Conservation (phyloP, 1,139 yeast genomes). For the Wickerhamiella pararugosa region DNA sequence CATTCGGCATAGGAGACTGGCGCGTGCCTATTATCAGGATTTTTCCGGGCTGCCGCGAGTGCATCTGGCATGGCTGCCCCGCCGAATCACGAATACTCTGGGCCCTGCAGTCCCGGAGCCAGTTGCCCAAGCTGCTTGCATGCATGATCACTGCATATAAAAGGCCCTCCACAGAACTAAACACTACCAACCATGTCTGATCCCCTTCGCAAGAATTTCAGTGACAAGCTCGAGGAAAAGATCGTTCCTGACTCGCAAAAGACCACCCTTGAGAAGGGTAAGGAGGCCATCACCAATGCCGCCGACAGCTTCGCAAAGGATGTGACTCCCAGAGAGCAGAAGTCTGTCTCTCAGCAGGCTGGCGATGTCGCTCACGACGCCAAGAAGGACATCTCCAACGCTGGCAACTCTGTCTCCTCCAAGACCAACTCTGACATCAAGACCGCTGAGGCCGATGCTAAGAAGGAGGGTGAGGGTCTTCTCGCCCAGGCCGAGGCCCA, state of each 20-base stretch:
- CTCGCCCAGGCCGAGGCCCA: constrained; percentile 13
- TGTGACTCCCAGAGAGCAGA: constrained; percentile 46
- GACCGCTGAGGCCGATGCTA: constrained; percentile 13
- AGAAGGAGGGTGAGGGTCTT: constrained; percentile 15
- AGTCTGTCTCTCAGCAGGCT: constrained; percentile 52
- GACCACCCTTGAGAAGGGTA: constrained; percentile 45
- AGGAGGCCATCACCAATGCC: constrained; percentile 53
- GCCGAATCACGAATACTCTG: too few relatives aligned
- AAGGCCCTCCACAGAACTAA: neutral
- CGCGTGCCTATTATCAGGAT: too few relatives aligned
- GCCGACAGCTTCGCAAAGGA: constrained; percentile 49
- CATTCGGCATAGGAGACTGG: too few relatives aligned
- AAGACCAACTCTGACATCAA: constrained; percentile 10
- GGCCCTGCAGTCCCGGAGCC: neutral
- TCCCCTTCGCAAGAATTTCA: constrained; percentile 25
- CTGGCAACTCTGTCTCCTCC: constrained; percentile 8
- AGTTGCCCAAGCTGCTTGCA: neutral
- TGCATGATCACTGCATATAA: neutral
- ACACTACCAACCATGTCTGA: constrained; percentile 15
- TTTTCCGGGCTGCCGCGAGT: too few relatives aligned
- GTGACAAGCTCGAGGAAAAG: constrained; percentile 52
- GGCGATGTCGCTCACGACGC: constrained; percentile 43
- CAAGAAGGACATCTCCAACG: constrained; percentile 24
- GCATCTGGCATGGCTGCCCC: too few relatives aligned
- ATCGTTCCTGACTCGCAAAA: constrained; percentile 64